Evolutionary conservation across 1,284 basidiomycete genomes (phyloP), one percentile per base, ranked within the genome.

Genomic region (Ganoderma lucidum): DNA sequence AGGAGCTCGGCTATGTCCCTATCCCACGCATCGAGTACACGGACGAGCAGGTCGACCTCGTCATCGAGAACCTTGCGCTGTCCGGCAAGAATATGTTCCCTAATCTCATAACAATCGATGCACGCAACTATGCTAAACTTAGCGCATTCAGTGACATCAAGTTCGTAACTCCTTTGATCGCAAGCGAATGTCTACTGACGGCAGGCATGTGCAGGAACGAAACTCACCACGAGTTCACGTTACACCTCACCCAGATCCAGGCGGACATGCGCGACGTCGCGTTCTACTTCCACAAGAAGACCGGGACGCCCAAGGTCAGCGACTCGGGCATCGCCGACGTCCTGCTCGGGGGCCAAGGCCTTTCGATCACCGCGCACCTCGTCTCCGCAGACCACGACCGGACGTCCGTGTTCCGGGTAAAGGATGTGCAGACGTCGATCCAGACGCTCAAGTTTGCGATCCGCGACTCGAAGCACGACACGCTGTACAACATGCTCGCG

Each of bases 251-350:
- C 39, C 96, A 99, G 81, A 94, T 98, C 76, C 97, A 99, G 81
- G 92, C 93, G 14, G 96, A 97, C 78, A 92, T 98, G 86, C 88
- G 93, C 61, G 96, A 98, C 78, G 93, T 98, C 35, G 91, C 92
- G 15, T 97, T 98, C 80, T 96, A 92, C 79, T 95, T 94, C 81
- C 85, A 83, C 73, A 93, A 88, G 83, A 94, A 94, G 85, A 86
- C 83, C 0, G 94, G 94, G 8, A 87, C 95, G 75, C 90, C 92
- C 12, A 94, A 93, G 85, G 82, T 98, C 79, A 87, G 83, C 64
- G 97, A 99, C 83, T 91, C 90, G 28, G 97, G 97, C 73, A 81
- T 97, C 53, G 96, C 96, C 37, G 97, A 99, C 79, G 91, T 98
- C 15, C 81, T 96, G 68, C 84, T 99, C 66, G 93, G 94, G 53